Conservation (phyloP, 192 early-diverging fungal genomes). For the Backusella westeae region DNA sequence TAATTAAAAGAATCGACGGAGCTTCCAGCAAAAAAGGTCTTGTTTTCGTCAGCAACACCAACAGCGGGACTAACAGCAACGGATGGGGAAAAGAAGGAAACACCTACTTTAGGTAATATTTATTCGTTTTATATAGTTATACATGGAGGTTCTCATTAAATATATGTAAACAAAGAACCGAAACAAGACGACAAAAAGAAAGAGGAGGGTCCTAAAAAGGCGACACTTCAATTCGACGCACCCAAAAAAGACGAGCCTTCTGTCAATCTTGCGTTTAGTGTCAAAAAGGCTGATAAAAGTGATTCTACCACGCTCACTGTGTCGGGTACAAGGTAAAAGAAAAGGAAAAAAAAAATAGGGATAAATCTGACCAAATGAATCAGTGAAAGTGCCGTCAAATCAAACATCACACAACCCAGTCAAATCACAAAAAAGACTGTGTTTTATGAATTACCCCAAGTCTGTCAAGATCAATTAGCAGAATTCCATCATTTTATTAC, state of each 20-base stretch:
- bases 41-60: background rate
- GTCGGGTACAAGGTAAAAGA: background rate
- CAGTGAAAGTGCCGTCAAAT: background rate
- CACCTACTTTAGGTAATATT: background rate
- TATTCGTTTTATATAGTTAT: background rate
- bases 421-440: background rate
- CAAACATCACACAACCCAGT: background rate
- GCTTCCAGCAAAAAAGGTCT: background rate
- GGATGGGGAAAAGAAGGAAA: background rate
- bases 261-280: background rate
- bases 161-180: background rate
- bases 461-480: background rate
- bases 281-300: background rate
- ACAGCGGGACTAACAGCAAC: background rate
- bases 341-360: background rate
- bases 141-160: background rate
- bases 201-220: background rate
- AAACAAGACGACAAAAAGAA: background rate
- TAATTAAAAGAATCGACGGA: background rate
- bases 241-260: background rate
- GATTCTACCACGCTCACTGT: background rate
- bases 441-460: constrained; percentile 6
- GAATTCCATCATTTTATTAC: background rate
- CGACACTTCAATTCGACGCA: background rate
- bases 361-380: background rate